Base-by-base conservation (phyloP, 2,329 filamentous ascomycete species). In the Fusarium musae region DNA sequence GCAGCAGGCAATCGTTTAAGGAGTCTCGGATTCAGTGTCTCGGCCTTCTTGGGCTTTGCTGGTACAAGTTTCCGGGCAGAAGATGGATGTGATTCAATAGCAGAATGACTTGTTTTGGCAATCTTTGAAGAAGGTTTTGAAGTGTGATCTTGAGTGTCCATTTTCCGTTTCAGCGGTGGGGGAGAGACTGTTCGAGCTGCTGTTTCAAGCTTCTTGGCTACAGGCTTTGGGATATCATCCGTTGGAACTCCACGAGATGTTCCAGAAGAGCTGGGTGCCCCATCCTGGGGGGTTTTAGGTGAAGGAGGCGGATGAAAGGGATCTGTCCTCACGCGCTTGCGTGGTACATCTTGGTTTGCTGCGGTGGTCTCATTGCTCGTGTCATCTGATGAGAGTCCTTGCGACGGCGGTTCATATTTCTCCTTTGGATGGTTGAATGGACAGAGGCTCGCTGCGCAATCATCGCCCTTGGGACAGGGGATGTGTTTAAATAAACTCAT, bases 21-120 rank as follows among this genome's bases (percentile, higher is more conserved):
- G 43, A 90, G 85, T 11, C 92, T 89, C 54, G 93, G 93, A 73
- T 93, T 93, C 40, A 95, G 85, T 23, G 84, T 80, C 81, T 93
- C 90, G 19, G 75, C 56, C 58, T 82, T 82, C 46, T 77, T 79
- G 28, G 66, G 63, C 17, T 75, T 78, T 37, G 59, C 44, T 36
- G 49, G 53, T n/a, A 57, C 26, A 26, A 63, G 16, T 53, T 79
- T 79, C 36, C 69, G 59, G 28, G 40, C 28, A 23, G 72, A 34
- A 16, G 66, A 59, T 19, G 71, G 58, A 11, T 47, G 61, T 72
- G 74, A 78, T 70, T 74, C 74, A 59, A 46, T 66, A 53, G 54
- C 39, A 13, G 63, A 43, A 19, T 67, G 50, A 23, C 56, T 56
- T 9, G 44, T 46, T 42, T 63, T 72, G 23, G 65, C 40, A 11